Evolutionary conservation across 1,284 basidiomycete species (phyloP), one percentile per base, ranked within the genome.

Genomic region (Tylopilus orsonianus): DNA sequence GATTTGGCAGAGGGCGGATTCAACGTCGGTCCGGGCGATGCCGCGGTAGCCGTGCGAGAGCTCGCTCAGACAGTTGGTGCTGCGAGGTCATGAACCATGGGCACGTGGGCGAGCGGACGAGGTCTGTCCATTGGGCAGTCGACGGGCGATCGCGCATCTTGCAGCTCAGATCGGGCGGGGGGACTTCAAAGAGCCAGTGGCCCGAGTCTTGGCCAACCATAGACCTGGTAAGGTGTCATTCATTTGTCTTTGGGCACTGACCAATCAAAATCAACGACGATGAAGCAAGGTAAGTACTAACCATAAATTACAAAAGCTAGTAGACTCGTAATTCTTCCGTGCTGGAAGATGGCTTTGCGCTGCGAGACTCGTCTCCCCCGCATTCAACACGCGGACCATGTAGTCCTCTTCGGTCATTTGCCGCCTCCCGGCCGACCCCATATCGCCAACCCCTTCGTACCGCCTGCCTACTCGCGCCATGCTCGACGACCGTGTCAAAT

Each of bases 261-360:
- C 95, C 95, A 98, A 78, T 99, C 96, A 73, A 98, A 98, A 71
- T 99, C 96, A 60, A 90, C 98, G 14, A 98, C 87, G 56, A 98
- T 77, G 39, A 97, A n/a, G n/a, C n/a, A n/a, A n/a, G n/a, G n/a
- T n/a, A n/a, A n/a, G n/a, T n/a, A n/a, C n/a, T n/a, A n/a, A n/a
- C n/a, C n/a, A n/a, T n/a, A n/a, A n/a, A n/a, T n/a, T n/a, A n/a
- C n/a, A n/a, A n/a, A n/a, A n/a, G n/a, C n/a, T n/a, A n/a, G n/a
- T n/a, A n/a, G n/a, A n/a, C n/a, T n/a, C n/a, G n/a, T n/a, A n/a
- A n/a, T n/a, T n/a, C n/a, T n/a, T n/a, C n/a, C n/a, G n/a, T n/a
- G n/a, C n/a, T n/a, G n/a, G n/a, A n/a, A n/a, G n/a, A n/a, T n/a
- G n/a, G n/a, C n/a, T n/a, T n/a, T n/a, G n/a, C n/a, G n/a, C n/a